These are phyloP conservation scores for Fonsecaea erecta DNA, from an alignment of 2,329 filamentous ascomycete species.

Conservation along the genomic window DNA sequence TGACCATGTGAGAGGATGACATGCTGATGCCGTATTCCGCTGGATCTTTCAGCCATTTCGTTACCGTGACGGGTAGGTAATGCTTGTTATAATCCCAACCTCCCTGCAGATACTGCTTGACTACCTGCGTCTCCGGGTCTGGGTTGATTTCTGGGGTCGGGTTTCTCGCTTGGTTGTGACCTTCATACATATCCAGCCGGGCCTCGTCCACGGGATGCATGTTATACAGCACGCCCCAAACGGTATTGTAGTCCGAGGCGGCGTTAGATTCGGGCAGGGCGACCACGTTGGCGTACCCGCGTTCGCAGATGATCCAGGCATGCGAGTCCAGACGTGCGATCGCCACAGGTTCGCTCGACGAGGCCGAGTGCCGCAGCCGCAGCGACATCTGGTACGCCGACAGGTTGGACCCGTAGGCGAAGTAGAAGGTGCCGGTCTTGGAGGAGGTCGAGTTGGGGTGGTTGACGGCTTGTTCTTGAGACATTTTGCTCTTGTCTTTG, in stretches of 20 bases:
- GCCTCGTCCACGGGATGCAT: constrained; percentile 46
- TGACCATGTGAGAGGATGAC: background rate
- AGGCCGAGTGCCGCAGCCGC: constrained; percentile 44
- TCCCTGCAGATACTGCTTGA: constrained; percentile 33
- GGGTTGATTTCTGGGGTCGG: constrained; percentile 29
- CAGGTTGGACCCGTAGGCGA: constrained; percentile 52
- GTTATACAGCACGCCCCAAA: constrained; percentile 50
- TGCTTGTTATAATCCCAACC: constrained; percentile 39
- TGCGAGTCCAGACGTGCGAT: constrained; percentile 47
- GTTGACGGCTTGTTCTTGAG: constrained; percentile 13
- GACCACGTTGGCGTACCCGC: constrained; percentile 50
- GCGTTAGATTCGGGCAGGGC: constrained; percentile 30
- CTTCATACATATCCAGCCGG: constrained; percentile 48
- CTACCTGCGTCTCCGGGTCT: constrained; percentile 25
- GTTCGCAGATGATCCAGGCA: constrained; percentile 50
- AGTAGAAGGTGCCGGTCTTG: constrained; percentile 45
- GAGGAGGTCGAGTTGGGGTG: constrained; percentile 22
- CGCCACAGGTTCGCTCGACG: constrained; percentile 45
- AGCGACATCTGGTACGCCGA: constrained; percentile 48
- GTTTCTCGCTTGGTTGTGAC: constrained; percentile 35
- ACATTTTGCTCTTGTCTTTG: background rate
- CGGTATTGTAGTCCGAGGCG: constrained; percentile 32
- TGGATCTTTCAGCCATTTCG: constrained; percentile 33
- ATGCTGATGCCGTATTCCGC: constrained; percentile 29
- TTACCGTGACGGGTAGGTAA: constrained; percentile 35